Evolutionary conservation across 2,329 filamentous ascomycete genomes (phyloP), one percentile per base, ranked within the genome.

Genomic region (Chrysosporium queenslandicum): DNA sequence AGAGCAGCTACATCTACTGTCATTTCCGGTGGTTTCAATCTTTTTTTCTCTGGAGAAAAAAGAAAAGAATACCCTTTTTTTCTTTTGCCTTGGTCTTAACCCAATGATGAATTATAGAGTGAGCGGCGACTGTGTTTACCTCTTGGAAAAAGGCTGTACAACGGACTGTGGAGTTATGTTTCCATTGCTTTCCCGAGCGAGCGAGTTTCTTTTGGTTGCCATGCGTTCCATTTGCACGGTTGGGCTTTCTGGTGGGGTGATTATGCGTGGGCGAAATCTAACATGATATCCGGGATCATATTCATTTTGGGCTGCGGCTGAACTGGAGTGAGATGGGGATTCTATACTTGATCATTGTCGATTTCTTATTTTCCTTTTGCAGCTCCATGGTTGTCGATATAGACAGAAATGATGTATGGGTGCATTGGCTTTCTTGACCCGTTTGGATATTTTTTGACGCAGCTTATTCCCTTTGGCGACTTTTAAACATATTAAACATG

Each of bases 281-380:
- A 40, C 50, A 43, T 55, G 54, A 55, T 55, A 55, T 55, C 54
- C 54, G 49, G 45, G 50, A 50, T 55, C 50, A 55, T 53, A 34
- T 49, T 32, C 20, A 40, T 53, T 47, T 55, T 55, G 50, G 50
- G 50, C 34, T 40, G 36, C 48, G 49, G 53, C 39, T 49, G 46
- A 45, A 46, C 30, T 46, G 53, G 53, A 55, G 50, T 50, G 49
- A 51, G 53, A 51, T 25, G 41, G 41, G 30, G 8, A 27, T 14
- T 47, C 36, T 42, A 42, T 50, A 32, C 27, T 50, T 51, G 40
- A 29, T 36, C 40, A n/a, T 32, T 47, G 20, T 12, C n/a, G n/a
- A n/a, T 46, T 29, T 36, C 18, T 23, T 46, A 11, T 51, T 29
- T 43, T 36, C 52, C 34, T 42, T 46, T 54, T 37, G 39, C 32